Base-by-base conservation (phyloP, 208 protist genomes). In the Crithidia sp. region DNA sequence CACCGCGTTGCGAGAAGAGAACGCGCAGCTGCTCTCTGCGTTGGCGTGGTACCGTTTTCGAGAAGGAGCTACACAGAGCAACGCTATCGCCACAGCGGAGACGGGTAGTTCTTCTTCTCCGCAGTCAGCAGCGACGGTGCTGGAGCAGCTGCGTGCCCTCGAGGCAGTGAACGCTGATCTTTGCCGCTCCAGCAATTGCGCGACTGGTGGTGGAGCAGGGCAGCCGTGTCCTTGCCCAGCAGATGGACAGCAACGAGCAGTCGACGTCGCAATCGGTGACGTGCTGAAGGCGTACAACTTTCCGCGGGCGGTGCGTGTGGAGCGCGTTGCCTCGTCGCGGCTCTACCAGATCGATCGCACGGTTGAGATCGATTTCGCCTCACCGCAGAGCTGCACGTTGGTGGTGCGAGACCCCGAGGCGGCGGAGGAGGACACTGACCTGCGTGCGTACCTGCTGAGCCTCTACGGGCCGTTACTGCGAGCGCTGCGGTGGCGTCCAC, bases 391-490 rank as follows among this genome's bases (percentile, higher is more conserved):
- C 55, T 55, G 60, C 45, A 69, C n/a, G 1, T 44, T 79, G 39
- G 55, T 79, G 37, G 74, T 79, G 53, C 60, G 44, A 10, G 74
- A 79, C 56, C 74, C 74, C 3, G 74, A 79, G 2, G 61, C 53
- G 0, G 14, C 69, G 14, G 59, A 74, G 45, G 41, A 9, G 12
- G 66, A 68, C 19, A 54, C 60, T 43, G 49, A 65, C 41, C 54
- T 79, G 61, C 50, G 70, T 10, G 54, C 74, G 14, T 74, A 79
- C 43, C 61, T 79, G 5, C 39, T 41, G n/a, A 10, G 61, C 4
- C 39, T 79, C 17, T 79, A 79, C 57, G 39, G 28, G 9, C 74
- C 74, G 2, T 59, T 79, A 10, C 74, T 79, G 5, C 59, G 49
- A 0, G 74, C 74, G 37, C 8, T 79, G 39, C 28, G 40, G 0